These are phyloP conservation scores for Boletus fagicola DNA, from an alignment of 768 basidiomycete genomes.

Conservation along the genomic window DNA sequence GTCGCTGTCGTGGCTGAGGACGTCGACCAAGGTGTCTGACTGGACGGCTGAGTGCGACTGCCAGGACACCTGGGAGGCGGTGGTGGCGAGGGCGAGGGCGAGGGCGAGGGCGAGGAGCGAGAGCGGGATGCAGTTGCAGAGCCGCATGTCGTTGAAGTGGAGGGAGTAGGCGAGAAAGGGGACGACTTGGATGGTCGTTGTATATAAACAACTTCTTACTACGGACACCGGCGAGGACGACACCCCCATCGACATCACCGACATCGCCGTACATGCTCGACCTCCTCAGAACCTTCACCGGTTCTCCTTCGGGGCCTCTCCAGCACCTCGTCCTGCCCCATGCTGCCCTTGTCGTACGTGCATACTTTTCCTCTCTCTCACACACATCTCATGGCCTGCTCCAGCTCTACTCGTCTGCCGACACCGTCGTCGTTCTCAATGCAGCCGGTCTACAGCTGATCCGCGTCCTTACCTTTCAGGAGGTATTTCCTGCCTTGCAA, in stretches of 20 bases:
- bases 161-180: not conserved
- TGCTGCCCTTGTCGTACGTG: constrained; percentile 59
- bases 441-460: constrained; percentile 63
- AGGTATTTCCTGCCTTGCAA: constrained; percentile 68
- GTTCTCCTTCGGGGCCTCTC: constrained; percentile 53
- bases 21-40: constrained; percentile 72
- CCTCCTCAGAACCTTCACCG: constrained; percentile 44
- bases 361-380: not conserved
- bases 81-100: constrained; percentile 13
- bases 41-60: constrained; percentile 20
- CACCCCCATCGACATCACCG: not conserved
- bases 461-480: constrained; percentile 74
- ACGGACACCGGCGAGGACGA: constrained; percentile 1
- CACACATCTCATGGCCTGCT: not conserved
- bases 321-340: constrained; percentile 57
- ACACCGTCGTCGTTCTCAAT: constrained; percentile 68
- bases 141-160: constrained; percentile 30
- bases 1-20: constrained; percentile 70
- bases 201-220: constrained; percentile 6
- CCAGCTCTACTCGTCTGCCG: constrained; percentile 72
- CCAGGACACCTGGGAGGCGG: constrained; percentile 26
- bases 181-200: not conserved
- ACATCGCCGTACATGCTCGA: constrained; percentile 40
- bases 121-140: constrained; percentile 34
- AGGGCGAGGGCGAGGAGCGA: constrained; percentile 30